These are phyloP conservation scores for Yamadazyma friedrichii DNA, from an alignment of 1,139 yeast species.

Conservation along the genomic window DNA sequence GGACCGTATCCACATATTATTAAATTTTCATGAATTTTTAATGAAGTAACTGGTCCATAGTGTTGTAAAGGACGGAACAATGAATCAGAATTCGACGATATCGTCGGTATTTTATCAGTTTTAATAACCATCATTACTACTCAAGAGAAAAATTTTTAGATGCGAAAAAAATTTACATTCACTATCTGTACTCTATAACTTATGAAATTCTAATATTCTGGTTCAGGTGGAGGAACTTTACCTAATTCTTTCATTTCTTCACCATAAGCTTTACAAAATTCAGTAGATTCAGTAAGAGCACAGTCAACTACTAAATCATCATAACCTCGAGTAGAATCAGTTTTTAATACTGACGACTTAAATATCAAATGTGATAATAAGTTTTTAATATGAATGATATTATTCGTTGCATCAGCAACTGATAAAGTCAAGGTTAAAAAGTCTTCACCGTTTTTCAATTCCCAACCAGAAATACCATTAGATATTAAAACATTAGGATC, in stretches of 20 bases:
- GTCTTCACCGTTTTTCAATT: slow-evolving; percentile 20
- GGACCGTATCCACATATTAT: slow-evolving; percentile 81
- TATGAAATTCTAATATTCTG: slow-evolving; percentile 6
- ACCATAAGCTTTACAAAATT: slow-evolving; percentile 23
- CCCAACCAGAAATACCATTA: slow-evolving; percentile 37
- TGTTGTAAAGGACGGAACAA: slow-evolving; percentile 33
- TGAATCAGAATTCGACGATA: slow-evolving; percentile 22
- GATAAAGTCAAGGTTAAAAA: slow-evolving; percentile 33
- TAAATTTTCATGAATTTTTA: slow-evolving; percentile 40
- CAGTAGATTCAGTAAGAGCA: slow-evolving; percentile 25
- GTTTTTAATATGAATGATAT: slow-evolving; percentile 32
- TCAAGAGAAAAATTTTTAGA: slow-evolving; percentile 3
- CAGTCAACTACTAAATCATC: slow-evolving; percentile 31
- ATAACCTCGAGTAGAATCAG: slow-evolving; percentile 17
- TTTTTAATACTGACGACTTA: slow-evolving; percentile 15
- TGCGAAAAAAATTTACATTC: slow-evolving; percentile 2
- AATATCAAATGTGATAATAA: slow-evolving; percentile 18
- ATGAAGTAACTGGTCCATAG: slow-evolving; percentile 74
- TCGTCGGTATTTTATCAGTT: background rate
- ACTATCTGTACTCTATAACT: background rate
- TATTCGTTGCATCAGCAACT: slow-evolving; percentile 36
- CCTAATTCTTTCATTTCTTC: slow-evolving; percentile 16
- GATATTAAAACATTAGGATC: slow-evolving; percentile 37
- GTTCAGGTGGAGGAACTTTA: slow-evolving; percentile 16
- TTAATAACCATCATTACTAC: background rate